Base-by-base conservation (phyloP, 768 basidiomycete genomes). In the Tephrocybe sp. region DNA sequence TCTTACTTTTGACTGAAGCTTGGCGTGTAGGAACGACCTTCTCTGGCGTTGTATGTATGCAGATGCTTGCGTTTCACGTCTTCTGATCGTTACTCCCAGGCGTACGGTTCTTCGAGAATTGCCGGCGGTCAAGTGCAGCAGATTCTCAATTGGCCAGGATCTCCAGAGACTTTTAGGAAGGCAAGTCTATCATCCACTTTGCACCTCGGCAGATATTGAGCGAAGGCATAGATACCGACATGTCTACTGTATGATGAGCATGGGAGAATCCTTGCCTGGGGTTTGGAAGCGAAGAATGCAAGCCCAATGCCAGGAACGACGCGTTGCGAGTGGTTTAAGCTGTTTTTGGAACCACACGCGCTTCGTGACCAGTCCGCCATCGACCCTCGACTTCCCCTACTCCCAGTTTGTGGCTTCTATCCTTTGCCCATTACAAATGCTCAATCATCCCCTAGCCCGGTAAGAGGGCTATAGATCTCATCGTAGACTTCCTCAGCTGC, bases 101-200 rank as follows among this genome's bases (percentile, higher is more conserved):
- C 92, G 0, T 95, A 89, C 60, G 91, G 87, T 6, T 92, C 90
- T 7, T 87, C 90, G 9, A 84, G 92, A 54, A 87, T 92, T 50
- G 81, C 87, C 9, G 79, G 78, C 0, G 92, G 92, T 13, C 76
- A 77, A 55, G 78, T 92, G 4, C 92, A 92, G 55, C 91, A 93
- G 61, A 91, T 94, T 47, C 67, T 94, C 15, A 79, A 80, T 51
- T 94, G 92, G 92, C 91, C 89, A 0, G 89, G 89, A 5, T 87
- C 87, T 2, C 79, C 84, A 55, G 92, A 93, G 67, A 91, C 87
- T 1, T 93, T 89, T 73, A 76, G 90, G 61, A 93, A 94, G 71
- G 84, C 79, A 24, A 52, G 65, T 49, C 39, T 36, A 37, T 54
- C 6, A 32, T 55, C 19, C 47, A 47, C 31, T 39, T 34, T 19